Base-by-base conservation (phyloP, 148 eudicot genomes). In the Mesembryanthemum crystallinum region DNA sequence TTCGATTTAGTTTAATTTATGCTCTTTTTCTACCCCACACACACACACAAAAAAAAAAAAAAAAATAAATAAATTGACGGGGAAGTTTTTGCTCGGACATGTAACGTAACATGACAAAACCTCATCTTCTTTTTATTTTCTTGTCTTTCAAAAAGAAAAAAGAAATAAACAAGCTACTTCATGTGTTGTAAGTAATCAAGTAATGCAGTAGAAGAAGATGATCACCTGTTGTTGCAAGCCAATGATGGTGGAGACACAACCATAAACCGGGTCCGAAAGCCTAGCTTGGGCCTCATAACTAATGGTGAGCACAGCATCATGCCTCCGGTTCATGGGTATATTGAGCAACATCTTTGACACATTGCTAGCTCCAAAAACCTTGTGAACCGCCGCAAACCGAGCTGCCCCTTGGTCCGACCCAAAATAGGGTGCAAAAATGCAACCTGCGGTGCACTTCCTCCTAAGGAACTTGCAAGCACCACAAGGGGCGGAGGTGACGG, bases 391-490 rank as follows among this genome's bases (percentile, higher is more conserved):
- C 2, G 91, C 91, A n/a, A 88, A 88, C 73, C 86, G 76, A 9
- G 89, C 89, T 6, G 87, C 85, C 0, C 91, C 91, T 62, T 88
- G 89, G 78, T 88, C 91, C 13, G 86, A 67, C 66, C 86, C 85
- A 45, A 88, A 88, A 71, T 88, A 74, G 10, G 91, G 91, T 69
- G 91, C 89, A 66, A 88, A 88, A 12, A 88, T 80, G 67, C 91
- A 88, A 25, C 85, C 91, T 1, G 54, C 79, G 3, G 81, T 75
- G 67, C 91, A 88, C 84, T 86, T 88, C 71, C 91, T 84, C 82
- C 91, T 81, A 5, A 88, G 79, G 45, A 88, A 88, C 83, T 88
- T 88, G 76, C 91, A 88, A 5, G 91, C 91, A 8, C 91, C 91
- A 33, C 91, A 88, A 0, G 88, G 86, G 1, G 84, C 72, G 12